phyloP scores from a whole-genome alignment of 768 basidiomycete species.

The Epithele typhae region DNA sequence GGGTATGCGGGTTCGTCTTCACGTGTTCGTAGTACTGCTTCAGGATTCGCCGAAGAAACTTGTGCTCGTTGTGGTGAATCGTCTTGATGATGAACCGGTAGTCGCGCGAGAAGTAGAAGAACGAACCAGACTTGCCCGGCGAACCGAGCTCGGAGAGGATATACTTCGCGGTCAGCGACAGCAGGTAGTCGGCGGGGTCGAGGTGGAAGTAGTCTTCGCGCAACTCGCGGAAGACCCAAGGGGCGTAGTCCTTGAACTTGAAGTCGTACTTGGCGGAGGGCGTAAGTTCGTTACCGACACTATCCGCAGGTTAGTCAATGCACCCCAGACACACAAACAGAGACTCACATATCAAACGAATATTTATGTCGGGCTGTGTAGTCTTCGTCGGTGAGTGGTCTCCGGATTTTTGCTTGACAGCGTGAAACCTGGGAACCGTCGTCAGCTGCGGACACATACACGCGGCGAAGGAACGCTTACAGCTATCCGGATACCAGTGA shows the following conservation, averaged over 20 bases:
- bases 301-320: slow-evolving; percentile 28
- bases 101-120: slow-evolving; percentile 98
- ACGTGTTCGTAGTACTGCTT: slow-evolving; percentile 83
- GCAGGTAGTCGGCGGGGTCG: slow-evolving; percentile 95
- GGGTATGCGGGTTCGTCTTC: slow-evolving; percentile 86
- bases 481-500: slow-evolving; percentile 95
- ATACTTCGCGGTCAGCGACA: slow-evolving; percentile 95
- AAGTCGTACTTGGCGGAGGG: slow-evolving; percentile 98
- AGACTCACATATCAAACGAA: slow-evolving; percentile 92
- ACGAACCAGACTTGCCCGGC: slow-evolving; percentile 96
- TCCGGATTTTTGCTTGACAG: slow-evolving; percentile 92
- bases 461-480: slow-evolving; percentile 35
- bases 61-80: slow-evolving; percentile 91
- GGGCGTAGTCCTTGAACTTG: slow-evolving; percentile 99
- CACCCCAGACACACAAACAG: background rate
- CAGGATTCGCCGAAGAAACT: slow-evolving; percentile 84
- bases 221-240: slow-evolving; percentile 94
- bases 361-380: slow-evolving; percentile 89
- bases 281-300: slow-evolving; percentile 95
- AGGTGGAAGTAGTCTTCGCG: slow-evolving; percentile 93
- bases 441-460: background rate
- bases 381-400: slow-evolving; percentile 80
- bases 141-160: slow-evolving; percentile 97
- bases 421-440: slow-evolving; percentile 70
- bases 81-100: slow-evolving; percentile 99